Percentiles rank a stretch among this genome's conserved stretches.
Conservation (phyloP, 371 early-diverging fungal species). For the Aphelidium insulamus region DNA sequence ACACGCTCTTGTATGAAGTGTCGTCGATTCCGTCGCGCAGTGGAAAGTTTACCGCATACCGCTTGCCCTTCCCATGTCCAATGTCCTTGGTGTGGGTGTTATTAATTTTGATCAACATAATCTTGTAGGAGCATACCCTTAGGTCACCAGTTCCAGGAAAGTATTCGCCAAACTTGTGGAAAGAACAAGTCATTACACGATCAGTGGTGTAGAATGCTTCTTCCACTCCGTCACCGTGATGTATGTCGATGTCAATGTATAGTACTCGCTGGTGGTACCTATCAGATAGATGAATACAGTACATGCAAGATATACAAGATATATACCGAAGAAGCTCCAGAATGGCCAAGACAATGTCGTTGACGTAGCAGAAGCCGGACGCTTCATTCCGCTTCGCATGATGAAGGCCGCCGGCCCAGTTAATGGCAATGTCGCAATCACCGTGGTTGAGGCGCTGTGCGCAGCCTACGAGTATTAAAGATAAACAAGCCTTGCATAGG, state of each 20-base stretch:
- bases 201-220: constrained; percentile 99
- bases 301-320: neutral
- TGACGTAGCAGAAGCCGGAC: constrained; percentile 98
- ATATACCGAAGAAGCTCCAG: constrained; percentile 63
- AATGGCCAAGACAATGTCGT: constrained; percentile 94
- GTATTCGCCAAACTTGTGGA: constrained; percentile 97
- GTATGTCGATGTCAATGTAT: constrained; percentile 98
- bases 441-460: constrained; percentile 75
- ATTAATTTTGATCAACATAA: neutral
- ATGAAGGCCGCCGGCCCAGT: constrained; percentile 98
- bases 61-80: constrained; percentile 63
- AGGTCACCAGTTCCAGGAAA: constrained; percentile 96
- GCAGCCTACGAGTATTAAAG: constrained; percentile 28
- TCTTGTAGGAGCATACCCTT: constrained; percentile 17
- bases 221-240: constrained; percentile 99
- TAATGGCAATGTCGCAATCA: constrained; percentile 84
- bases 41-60: constrained; percentile 94
- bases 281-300: neutral
- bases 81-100: constrained; percentile 24
- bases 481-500: neutral
- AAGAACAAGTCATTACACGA: constrained; percentile 95
- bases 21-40: constrained; percentile 95
- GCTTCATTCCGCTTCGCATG: constrained; percentile 95
- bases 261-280: constrained; percentile 82
- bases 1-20: constrained; percentile 66